Base-by-base conservation (phyloP, 345 rosid genomes). In the Populus nigra region DNA sequence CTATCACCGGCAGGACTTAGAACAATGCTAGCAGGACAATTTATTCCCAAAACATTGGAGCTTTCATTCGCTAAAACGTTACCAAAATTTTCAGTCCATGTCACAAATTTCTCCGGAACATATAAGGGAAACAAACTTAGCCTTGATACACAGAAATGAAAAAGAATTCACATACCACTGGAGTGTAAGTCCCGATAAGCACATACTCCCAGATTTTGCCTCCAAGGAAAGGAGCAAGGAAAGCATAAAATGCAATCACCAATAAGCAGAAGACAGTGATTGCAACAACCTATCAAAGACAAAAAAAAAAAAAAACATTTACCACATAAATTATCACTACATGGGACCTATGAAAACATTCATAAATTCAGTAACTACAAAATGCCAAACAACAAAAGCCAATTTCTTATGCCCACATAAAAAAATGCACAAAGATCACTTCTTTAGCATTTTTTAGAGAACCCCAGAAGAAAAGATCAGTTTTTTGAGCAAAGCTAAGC, bases 161-260 rank as follows among this genome's bases (percentile, higher is more conserved):
- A 35, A 61, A 23, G 22, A 76, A 45, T 53, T 71, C 55, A 86
- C 93, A 71, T 96, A 96, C 99, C 97, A 96, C 96, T 23, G 95
- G 96, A 31, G 99, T 87, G 88, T 93, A 96, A 66, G 88, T 79
- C 41, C 84, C 96, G 17, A 89, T 76, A 75, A 93, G 83, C 74
- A 83, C 84, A 73, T 87, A 96, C 81, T 96, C 98, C 99, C 96
- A 96, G 63, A 87, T 80, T 47, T 71, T 96, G 80, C 99, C 98
- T 80, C 99, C 97, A 81, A 91, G 86, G 81, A 96, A 96, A 76
- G 99, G 99, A 38, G 97, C 97, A 23, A 93, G 91, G 78, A 96
- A 96, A 23, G 99, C 94, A 87, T 93, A 96, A 79, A 89, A 96
- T 6, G 99, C 99, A 65, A 96, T 93, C 76, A 84, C 90, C 80